Conservation (phyloP, 352 stramenopile species). For the Salisapilia sapeloensis region DNA sequence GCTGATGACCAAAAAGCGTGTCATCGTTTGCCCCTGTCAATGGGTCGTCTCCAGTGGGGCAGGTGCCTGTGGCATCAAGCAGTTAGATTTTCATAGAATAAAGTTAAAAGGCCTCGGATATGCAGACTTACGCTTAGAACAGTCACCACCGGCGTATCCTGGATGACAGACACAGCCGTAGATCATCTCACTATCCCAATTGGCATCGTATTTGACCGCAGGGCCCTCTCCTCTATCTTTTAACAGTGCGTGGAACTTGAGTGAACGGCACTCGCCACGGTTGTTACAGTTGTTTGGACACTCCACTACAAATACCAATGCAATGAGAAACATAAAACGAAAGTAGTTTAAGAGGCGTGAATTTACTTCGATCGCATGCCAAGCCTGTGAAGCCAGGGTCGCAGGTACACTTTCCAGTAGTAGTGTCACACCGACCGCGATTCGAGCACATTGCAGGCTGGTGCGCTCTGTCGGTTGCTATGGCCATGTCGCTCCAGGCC, state of each 20-base stretch:
- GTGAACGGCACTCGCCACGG: constrained; percentile 54
- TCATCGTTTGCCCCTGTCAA: constrained; percentile 49
- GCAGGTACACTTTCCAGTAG: constrained; percentile 47
- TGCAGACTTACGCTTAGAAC: constrained; percentile 36
- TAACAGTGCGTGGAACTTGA: constrained; percentile 32
- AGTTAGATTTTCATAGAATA: not conserved
- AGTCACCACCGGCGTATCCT: constrained; percentile 74
- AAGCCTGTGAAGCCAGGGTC: constrained; percentile 58
- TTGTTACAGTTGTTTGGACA: constrained; percentile 46
- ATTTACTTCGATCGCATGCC: constrained; percentile 60
- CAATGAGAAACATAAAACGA: not conserved
- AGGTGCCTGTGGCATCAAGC: constrained; percentile 12
- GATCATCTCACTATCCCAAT: constrained; percentile 81
- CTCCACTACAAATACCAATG: constrained; percentile 16
- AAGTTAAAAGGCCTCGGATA: not conserved
- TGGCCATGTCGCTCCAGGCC: constrained; percentile 37
- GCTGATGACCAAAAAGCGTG: constrained; percentile 44
- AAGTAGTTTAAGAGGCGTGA: not conserved
- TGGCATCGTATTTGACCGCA: constrained; percentile 20
- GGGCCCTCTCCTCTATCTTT: constrained; percentile 41
- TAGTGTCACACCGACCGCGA: constrained; percentile 43
- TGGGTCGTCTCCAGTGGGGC: constrained; percentile 42
- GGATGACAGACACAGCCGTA: constrained; percentile 81
- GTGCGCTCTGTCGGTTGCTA: constrained; percentile 37
- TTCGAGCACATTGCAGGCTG: constrained; percentile 37